Conservation (phyloP, 352 stramenopile species). For the Paralagenidium karlingii region DNA sequence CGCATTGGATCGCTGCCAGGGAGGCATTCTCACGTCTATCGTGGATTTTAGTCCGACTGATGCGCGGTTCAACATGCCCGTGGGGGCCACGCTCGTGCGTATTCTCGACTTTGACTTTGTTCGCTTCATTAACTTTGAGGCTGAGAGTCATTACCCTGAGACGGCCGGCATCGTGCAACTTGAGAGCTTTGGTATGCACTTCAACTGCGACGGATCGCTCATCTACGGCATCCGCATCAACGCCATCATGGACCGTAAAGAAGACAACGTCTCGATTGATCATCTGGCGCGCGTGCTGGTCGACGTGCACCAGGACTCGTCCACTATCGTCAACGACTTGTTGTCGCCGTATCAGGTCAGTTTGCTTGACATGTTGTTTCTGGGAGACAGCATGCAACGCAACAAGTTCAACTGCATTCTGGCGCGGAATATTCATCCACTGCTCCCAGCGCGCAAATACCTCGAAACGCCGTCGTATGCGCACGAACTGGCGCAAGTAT, state of each 20-base stretch:
- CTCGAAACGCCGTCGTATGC: conserved; percentile 90
- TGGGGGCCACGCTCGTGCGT: conserved; percentile 90
- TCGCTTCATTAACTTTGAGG: conserved; percentile 98
- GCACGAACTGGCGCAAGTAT: conserved; percentile 93
- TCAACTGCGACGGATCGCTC: conserved; percentile 64
- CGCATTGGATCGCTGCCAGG: conserved; percentile 92
- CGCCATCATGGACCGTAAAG: conserved; percentile 93
- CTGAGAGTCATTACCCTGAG: conserved; percentile 94
- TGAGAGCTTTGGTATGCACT: conserved; percentile 91
- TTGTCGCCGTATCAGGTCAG: conserved; percentile 93
- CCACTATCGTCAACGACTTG: conserved; percentile 91
- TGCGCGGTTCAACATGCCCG: conserved; percentile 74
- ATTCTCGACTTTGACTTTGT: conserved; percentile 97
- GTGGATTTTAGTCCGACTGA: conserved; percentile 80
- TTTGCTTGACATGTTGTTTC: conserved; percentile 92
- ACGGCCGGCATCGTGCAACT: conserved; percentile 91
- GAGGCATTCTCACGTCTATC: conserved; percentile 91
- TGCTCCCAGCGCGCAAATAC: conserved; percentile 92
- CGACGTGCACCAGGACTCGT: conserved; percentile 94
- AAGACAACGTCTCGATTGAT: conserved; percentile 95
- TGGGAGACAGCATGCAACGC: conserved; percentile 88
- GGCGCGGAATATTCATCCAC: conserved; percentile 92
- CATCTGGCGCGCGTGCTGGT: conserved; percentile 93
- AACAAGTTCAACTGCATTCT: conserved; percentile 98
- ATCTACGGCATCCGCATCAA: conserved; percentile 88